Percentiles rank a stretch among this genome's conserved stretches.
phyloP scores from a whole-genome alignment of 805 yeast species.

The Starmerella sp. region DNA sequence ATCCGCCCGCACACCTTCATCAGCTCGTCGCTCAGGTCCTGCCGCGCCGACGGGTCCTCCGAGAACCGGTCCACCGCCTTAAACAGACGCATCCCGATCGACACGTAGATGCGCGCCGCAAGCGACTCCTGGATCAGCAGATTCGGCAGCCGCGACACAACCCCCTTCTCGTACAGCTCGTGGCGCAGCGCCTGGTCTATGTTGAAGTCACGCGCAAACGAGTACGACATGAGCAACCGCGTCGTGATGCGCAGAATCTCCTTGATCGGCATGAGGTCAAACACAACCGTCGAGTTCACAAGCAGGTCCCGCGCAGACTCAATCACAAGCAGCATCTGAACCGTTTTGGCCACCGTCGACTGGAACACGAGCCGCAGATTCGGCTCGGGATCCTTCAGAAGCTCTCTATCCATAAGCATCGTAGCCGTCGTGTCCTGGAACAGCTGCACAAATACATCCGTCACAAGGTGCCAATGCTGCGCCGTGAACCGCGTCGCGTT shows the following conservation, averaged over 20 bases:
- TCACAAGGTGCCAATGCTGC: constrained; percentile 65
- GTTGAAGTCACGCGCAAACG: constrained; percentile 78
- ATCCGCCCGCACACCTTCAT: constrained; percentile 64
- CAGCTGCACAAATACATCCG: constrained; percentile 51
- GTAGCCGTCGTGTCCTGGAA: constrained; percentile 77
- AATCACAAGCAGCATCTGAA: constrained; percentile 77
- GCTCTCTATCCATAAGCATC: constrained; percentile 47
- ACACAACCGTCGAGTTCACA: constrained; percentile 44
- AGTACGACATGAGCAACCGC: constrained; percentile 56
- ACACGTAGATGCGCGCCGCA: constrained; percentile 76
- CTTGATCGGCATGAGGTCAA: constrained; percentile 54
- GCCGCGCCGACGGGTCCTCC: constrained; percentile 38
- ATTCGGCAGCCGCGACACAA: constrained; percentile 86
- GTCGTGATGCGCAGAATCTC: constrained; percentile 50
- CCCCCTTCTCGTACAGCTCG: constrained; percentile 83
- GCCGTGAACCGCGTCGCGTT: constrained; percentile 54
- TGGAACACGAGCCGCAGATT: constrained; percentile 44
- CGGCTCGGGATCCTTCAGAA: constrained; percentile 21
- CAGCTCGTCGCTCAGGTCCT: constrained; percentile 41
- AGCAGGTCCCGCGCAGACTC: constrained; percentile 74
- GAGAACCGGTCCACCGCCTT: constrained; percentile 44
- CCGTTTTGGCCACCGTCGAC: constrained; percentile 82
- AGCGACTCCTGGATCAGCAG: constrained; percentile 83
- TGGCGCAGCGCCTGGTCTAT: constrained; percentile 78
- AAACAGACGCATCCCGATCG: constrained; percentile 68